These are phyloP conservation scores for Leucocoprinus sp. DNA, from an alignment of 768 basidiomycete species.

Conservation along the genomic window DNA sequence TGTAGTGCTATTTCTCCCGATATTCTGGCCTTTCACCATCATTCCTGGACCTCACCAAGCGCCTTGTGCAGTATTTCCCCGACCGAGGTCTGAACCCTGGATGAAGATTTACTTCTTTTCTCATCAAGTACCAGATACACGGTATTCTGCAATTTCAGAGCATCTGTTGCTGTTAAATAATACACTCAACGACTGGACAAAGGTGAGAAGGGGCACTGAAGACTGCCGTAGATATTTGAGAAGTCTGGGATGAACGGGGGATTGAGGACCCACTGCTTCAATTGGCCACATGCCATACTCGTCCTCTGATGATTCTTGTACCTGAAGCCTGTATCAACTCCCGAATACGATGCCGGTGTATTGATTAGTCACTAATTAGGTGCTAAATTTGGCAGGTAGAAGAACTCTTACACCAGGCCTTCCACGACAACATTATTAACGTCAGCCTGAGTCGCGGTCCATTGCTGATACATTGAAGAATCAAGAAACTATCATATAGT, in stretches of 20 bases:
- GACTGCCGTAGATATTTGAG: slow-evolving; percentile 41
- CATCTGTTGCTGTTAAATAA: background rate
- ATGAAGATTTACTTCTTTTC: background rate
- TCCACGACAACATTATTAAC: too few relatives aligned
- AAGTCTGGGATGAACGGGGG: slow-evolving; percentile 43
- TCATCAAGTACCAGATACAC: background rate
- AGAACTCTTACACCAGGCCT: too few relatives aligned
- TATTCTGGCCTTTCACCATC: background rate
- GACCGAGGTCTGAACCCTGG: background rate
- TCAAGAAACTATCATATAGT: too few relatives aligned
- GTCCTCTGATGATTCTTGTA: too few relatives aligned
- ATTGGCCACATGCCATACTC: too few relatives aligned
- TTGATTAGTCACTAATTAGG: too few relatives aligned
- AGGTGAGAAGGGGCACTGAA: slow-evolving; percentile 38
- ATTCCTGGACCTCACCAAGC: background rate
- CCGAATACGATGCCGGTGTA: too few relatives aligned
- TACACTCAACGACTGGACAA: slow-evolving; percentile 35
- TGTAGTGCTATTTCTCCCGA: slow-evolving; percentile 3
- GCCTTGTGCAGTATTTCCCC: slow-evolving; percentile 3
- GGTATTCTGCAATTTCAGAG: background rate
- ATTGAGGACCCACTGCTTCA: too few relatives aligned
- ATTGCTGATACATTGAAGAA: too few relatives aligned
- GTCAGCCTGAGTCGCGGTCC: too few relatives aligned
- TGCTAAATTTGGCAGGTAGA: too few relatives aligned
- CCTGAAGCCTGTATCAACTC: too few relatives aligned